Base-by-base conservation (phyloP, 306 rosid species). In the Delonix regia region DNA sequence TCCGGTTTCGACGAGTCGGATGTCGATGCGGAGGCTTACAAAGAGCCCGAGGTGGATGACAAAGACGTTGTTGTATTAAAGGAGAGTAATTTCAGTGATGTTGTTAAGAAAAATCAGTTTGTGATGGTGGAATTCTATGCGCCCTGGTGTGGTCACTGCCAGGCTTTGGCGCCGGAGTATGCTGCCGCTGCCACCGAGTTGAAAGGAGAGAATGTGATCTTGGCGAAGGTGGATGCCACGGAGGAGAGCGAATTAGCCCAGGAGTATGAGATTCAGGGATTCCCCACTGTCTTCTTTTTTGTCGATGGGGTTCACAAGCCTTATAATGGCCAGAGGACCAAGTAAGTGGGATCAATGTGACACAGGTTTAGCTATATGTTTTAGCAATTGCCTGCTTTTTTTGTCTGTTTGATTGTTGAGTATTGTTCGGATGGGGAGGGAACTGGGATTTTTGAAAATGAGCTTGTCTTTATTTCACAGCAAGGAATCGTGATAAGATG, bases 101-200 rank as follows among this genome's bases (percentile, higher is more conserved):
- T 85, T 27, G 19, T 96, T 8, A 86, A 87, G 85, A 91, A 88
- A n/a, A 88, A 91, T 42, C 85, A 42, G 33, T 93, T 86, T 62
- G 94, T 93, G 6, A 77, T 96, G 97, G 99, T 93, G 27, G 98
- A 96, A 78, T 96, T 96, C 86, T 93, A 96, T 69, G 99, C 99
- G 16, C 99, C 99, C 18, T 96, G 99, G 98, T 96, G 99, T 44
- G 99, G 94, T 0, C 99, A 96, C 74, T 93, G 99, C 77, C 94
- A 93, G 82, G 89, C 97, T 9, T 49, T 96, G 82, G 90, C 93
- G 18, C 99, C 99, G 0, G 99, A 93, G 73, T 96, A 90, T 73
- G 92, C 97, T 5, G 96, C 98, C 0, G 97, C 99, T 0, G 98
- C 99, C 18, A 93, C 96, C 16, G 99, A 88, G 69, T 83, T 96